phyloP scores from a whole-genome alignment of 1,139 yeast genomes.

The Taphrina pruni region DNA sequence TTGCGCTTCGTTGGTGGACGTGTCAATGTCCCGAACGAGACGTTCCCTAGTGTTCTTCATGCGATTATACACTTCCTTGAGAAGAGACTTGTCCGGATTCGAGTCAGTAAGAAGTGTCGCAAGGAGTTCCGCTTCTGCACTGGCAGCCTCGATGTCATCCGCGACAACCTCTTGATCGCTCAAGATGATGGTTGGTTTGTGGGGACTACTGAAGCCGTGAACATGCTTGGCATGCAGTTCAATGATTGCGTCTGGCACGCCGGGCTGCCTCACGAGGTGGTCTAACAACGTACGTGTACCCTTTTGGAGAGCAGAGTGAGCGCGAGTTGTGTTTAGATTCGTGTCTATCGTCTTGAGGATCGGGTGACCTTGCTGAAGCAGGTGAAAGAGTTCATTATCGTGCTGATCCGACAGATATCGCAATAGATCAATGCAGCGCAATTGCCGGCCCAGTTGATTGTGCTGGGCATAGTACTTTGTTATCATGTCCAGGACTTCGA shows the following conservation, averaged over 20 bases:
- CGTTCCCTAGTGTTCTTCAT: slow-evolving; percentile 19
- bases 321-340: slow-evolving; percentile 15
- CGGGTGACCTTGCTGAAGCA: slow-evolving; percentile 20
- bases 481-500: slow-evolving; percentile 28
- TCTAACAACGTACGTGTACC: slow-evolving; percentile 29
- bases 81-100: slow-evolving; percentile 9
- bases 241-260: slow-evolving; percentile 28
- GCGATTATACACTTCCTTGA: slow-evolving; percentile 23
- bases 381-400: slow-evolving; percentile 26
- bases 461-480: slow-evolving; percentile 32
- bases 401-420: slow-evolving; percentile 37
- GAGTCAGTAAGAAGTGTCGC: slow-evolving; percentile 18
- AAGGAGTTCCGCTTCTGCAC: slow-evolving; percentile 33
- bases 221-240: slow-evolving; percentile 33
- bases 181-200: slow-evolving; percentile 25
- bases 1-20: slow-evolving; percentile 25
- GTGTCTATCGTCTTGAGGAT: slow-evolving; percentile 20
- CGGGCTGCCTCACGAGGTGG: slow-evolving; percentile 31
- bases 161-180: slow-evolving; percentile 24
- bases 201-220: slow-evolving; percentile 19
- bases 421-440: slow-evolving; percentile 32
- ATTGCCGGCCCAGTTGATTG: slow-evolving; percentile 12
- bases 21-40: slow-evolving; percentile 20
- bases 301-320: slow-evolving; percentile 28
- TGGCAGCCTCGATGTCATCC: slow-evolving; percentile 27